Evolutionary conservation across 768 basidiomycete species (phyloP), one percentile per base, ranked within the genome.

Genomic region (Antrodiella citrinella): DNA sequence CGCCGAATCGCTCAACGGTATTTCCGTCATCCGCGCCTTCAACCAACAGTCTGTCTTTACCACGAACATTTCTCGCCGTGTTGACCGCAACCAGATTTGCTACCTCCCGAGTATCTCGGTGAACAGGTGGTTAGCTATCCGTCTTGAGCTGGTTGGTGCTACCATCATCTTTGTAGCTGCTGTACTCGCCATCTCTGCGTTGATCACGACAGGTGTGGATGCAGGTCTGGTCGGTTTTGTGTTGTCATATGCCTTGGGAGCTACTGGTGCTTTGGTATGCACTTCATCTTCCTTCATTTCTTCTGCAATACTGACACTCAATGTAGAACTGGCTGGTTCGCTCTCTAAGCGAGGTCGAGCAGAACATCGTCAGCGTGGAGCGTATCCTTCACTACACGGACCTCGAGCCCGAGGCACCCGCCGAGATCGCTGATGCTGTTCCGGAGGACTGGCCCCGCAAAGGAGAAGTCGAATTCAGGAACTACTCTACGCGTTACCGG

Each of bases 291-390:
- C 40, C 12, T 18, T 43, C 15, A 4, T 47, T 38, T 18, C 19
- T 42, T 47, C 4, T 64, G 43, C 40, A 12, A 18, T 43, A 18
- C 7, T 47, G 4, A 56, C n/a, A 3, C 30, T 53, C 21, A 44
- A 42, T 39, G 18, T 54, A 88, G 83, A 87, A 89, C 59, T 88
- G 86, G 86, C 73, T 90, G 4, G 87, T 91, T 22, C 78, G 87
- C 24, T 82, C 83, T 12, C 82, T 86, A 2, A 86, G 83, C 58
- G 92, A 94, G 64, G 88, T 92, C 11, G 92, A 95, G 62, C 87
- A 92, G 58, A 90, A 89, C 56, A 84, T 91, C 58, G 89, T 92
- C 52, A 89, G 87, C 59, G 86, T 91, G 13, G 92, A 95, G 63
- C 82, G 91, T 4, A 85, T 94, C 47, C 64, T 88, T 22, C 83